Conservation (phyloP, 176 grass and related monocot genomes). For the Phyllostachys edulis region DNA sequence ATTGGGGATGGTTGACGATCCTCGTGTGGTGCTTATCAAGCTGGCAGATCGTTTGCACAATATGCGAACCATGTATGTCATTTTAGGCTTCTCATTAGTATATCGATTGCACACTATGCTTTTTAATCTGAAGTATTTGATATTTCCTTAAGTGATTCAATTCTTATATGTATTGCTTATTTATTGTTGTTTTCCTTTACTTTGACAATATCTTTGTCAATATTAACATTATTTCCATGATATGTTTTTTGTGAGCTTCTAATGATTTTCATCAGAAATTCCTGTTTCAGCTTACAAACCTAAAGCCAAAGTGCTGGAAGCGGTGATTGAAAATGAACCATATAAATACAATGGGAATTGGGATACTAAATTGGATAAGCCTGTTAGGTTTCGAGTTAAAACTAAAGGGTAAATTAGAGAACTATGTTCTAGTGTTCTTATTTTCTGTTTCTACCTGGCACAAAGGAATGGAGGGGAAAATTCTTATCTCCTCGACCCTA, state of each 20-base stretch:
- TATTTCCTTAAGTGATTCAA: constrained; percentile 13
- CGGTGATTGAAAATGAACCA: background rate
- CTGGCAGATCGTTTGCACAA: constrained; percentile 95
- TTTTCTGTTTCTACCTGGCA: constrained; percentile 8
- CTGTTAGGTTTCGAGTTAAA: background rate
- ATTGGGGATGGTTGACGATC: constrained; percentile 98
- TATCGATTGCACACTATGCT: constrained; percentile 1
- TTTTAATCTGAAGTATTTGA: background rate
- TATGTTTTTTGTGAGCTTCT: too few species aligned
- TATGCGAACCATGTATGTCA: constrained; percentile 92
- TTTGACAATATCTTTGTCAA: background rate
- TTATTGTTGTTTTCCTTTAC: background rate
- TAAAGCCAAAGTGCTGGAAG: background rate
- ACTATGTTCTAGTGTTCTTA: background rate
- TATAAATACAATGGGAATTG: background rate
- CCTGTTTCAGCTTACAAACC: background rate
- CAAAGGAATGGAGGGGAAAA: constrained; percentile 1
- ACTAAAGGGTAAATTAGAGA: background rate
- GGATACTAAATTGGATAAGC: constrained; percentile 20
- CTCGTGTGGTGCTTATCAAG: constrained; percentile 97
- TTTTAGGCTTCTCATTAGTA: constrained; percentile 16
- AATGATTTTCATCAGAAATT: background rate
- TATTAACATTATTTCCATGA: constrained; percentile 7
- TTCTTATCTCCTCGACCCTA: background rate
- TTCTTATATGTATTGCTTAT: constrained; percentile 4